Evolutionary conservation across 1,139 yeast species (phyloP).

Genomic region (Scheffersomyces quercinus): DNA sequence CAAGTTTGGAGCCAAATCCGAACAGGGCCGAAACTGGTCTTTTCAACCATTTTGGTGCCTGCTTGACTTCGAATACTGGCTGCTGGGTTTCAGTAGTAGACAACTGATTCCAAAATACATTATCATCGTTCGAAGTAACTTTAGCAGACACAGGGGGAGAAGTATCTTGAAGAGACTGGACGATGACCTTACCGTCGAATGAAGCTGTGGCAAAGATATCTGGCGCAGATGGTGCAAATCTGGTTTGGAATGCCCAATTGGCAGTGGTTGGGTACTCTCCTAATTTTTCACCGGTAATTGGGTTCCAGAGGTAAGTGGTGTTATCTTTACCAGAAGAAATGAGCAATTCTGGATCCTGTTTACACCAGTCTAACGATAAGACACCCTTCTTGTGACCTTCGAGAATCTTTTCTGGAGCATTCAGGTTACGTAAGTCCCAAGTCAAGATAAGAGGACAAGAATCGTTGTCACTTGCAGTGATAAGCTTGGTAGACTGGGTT

Average conservation of each 20-base stretch:
- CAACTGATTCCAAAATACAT: constrained; percentile 75
- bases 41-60: constrained; percentile 89
- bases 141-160: constrained; percentile 48
- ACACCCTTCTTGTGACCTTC: constrained; percentile 88
- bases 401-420: constrained; percentile 78
- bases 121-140: constrained; percentile 59
- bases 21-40: constrained; percentile 77
- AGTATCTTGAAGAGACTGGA: constrained; percentile 88
- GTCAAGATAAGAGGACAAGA: constrained; percentile 76
- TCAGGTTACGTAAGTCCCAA: constrained; percentile 94
- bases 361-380: constrained; percentile 90
- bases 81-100: constrained; percentile 76
- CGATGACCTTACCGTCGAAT: constrained; percentile 80
- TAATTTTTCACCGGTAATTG: constrained; percentile 63
- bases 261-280: constrained; percentile 92
- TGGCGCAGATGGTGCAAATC: constrained; percentile 85
- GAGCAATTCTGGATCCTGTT: constrained; percentile 73
- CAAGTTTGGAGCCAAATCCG: constrained; percentile 93
- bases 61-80: constrained; percentile 63
- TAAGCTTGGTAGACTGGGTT: constrained; percentile 73
- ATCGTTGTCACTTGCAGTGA: constrained; percentile 86
- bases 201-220: constrained; percentile 93
- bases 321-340: constrained; percentile 93
- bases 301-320: constrained; percentile 88
- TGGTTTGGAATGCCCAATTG: constrained; percentile 89